These are phyloP conservation scores for Xylariomycetidae sp. DNA, from an alignment of 2,329 filamentous ascomycete species.

Conservation along the genomic window DNA sequence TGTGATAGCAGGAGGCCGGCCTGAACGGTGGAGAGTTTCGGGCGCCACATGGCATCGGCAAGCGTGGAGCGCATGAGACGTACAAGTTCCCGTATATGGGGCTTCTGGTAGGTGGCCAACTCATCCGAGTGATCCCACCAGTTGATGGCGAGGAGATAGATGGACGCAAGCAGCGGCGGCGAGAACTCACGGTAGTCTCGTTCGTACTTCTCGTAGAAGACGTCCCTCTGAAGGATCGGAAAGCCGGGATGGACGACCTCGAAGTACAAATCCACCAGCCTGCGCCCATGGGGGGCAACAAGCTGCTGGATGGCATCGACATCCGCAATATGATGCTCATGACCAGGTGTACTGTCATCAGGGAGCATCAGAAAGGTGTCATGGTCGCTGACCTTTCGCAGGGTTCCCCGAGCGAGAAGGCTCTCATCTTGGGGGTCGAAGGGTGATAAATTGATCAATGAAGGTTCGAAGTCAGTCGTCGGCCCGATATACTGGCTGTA, in stretches of 20 bases:
- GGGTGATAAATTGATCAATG: constrained; percentile 73
- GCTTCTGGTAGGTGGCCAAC: constrained; percentile 59
- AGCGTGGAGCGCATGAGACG: constrained; percentile 68
- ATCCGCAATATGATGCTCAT: constrained; percentile 65
- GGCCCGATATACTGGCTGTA: constrained; percentile 81
- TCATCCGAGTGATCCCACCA: constrained; percentile 77
- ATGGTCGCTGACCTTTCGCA: constrained; percentile 71
- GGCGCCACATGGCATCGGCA: constrained; percentile 71
- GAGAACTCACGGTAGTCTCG: constrained; percentile 69
- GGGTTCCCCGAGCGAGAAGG: constrained; percentile 60
- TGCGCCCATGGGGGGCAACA: constrained; percentile 71
- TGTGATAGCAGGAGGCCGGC: constrained; percentile 72
- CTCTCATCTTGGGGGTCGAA: constrained; percentile 82
- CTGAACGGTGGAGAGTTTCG: constrained; percentile 77
- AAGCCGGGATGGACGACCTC: constrained; percentile 74
- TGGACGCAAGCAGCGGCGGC: constrained; percentile 70
- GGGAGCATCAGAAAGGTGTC: constrained; percentile 79
- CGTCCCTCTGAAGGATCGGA: constrained; percentile 75
- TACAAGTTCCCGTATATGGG: constrained; percentile 71
- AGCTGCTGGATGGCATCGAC: constrained; percentile 69
- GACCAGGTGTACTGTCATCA: constrained; percentile 66
- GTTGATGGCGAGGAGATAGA: constrained; percentile 81
- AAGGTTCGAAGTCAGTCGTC: constrained; percentile 78
- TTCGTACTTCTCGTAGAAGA: constrained; percentile 75
- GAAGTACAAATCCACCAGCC: constrained; percentile 77